Evolutionary conservation across 1,284 basidiomycete genomes (phyloP), one percentile per base, ranked within the genome.

Genomic region (Microbotryum silenes-acaulis): DNA sequence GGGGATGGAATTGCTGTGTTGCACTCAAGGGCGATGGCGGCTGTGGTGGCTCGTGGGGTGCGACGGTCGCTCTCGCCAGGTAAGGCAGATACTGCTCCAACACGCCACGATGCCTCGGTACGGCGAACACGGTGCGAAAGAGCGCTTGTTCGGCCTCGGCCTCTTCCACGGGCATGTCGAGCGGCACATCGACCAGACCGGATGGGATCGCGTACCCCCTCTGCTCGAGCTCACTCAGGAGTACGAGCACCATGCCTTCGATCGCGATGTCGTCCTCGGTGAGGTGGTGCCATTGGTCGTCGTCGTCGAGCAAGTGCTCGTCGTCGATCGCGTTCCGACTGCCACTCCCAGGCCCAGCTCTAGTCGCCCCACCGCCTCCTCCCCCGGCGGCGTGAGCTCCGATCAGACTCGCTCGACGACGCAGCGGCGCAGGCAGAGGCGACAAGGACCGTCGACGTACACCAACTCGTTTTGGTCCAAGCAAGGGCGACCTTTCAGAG

Each of bases 211-310:
- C 42, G 66, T 69, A 69, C 16, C 68, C 66, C 10, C 68, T 23
- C 2, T 51, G 44, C 4, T 57, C 42, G 25, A 69, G 56, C 49
- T 69, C 68, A 7, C 48, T 47, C 29, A 69, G 56, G 9, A 69
- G 37, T 5, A 61, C 65, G 42, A 69, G 57, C 14, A 67, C 68
- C 61, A 65, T 65, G 10, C 65, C 68, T 46, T 69, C 63, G 54
- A 69, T 64, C 27, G 65, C 61, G 33, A 69, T 67, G 56, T 69
- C 68, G 46, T 67, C 68, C 45, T 69, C 68, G n/a, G 56, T 62
- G 37, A 61, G 55, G 29, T 47, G 20, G 50, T 29, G 6, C 48
- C 53, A 23, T 9, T 20, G 37, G 12, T 42, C 37, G 37, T 16
- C 37, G n/a, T 42, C 37, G 37, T 42, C 37, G n/a, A 53, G 51